Conservation (phyloP, 805 yeast genomes). For the Hanseniaspora vineae region DNA sequence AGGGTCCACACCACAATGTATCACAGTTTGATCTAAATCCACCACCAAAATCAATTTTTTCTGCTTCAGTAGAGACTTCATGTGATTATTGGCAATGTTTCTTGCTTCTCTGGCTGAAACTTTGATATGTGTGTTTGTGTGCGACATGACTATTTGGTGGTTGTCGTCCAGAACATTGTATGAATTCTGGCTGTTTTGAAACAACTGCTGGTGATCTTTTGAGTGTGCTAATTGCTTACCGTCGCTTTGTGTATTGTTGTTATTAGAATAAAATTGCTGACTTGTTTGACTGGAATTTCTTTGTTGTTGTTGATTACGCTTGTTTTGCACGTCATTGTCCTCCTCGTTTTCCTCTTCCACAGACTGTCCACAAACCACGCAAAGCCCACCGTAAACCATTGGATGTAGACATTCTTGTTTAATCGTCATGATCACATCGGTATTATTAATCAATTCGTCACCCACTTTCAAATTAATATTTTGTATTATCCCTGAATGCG, state of each 20-base stretch:
- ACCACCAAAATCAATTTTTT: conserved; percentile 79
- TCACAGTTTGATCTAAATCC: conserved; percentile 93
- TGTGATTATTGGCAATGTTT: conserved; percentile 58
- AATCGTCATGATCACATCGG: conserved; percentile 41
- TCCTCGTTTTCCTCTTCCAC: conserved; percentile 66
- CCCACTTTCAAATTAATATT: conserved; percentile 39
- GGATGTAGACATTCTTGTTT: conserved; percentile 83
- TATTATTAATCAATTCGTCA: conserved; percentile 39
- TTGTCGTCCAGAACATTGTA: conserved; percentile 6
- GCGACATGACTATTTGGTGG: conserved; percentile 60
- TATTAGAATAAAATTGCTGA: too few species aligned
- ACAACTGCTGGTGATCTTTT: background rate
- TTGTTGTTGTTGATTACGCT: background rate
- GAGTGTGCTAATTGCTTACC: background rate
- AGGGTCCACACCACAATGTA: conserved; percentile 96
- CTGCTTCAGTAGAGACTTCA: conserved; percentile 45
- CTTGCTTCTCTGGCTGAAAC: conserved; percentile 81
- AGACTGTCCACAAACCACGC: conserved; percentile 83
- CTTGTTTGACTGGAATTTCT: too few species aligned
- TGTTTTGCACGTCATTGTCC: conserved; percentile 38
- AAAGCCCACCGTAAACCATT: conserved; percentile 87
- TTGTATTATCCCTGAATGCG: conserved; percentile 58
- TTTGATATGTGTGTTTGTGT: conserved; percentile 71
- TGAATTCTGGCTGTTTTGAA: conserved; percentile 1
- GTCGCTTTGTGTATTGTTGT: background rate